Evolutionary conservation across 1,284 basidiomycete genomes (phyloP).

Genomic region (Moesziomyces globuligerus): DNA sequence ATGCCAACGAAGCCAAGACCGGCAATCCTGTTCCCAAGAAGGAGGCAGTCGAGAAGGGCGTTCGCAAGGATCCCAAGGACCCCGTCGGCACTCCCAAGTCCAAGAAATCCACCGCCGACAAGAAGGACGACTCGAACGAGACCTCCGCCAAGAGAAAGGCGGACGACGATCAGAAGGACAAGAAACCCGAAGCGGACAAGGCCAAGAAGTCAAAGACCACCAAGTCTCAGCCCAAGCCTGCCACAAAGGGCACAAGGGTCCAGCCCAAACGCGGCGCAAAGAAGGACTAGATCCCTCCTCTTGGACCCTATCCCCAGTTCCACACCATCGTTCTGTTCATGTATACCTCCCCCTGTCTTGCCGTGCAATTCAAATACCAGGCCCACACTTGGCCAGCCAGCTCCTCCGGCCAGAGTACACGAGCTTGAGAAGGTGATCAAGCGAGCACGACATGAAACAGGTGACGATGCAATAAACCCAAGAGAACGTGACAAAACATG

Average conservation of each 20-base stretch:
- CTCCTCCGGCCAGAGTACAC: too few species aligned
- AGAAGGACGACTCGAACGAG: constrained; percentile 8
- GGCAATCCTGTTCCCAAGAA: constrained; percentile 68
- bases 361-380: neutral
- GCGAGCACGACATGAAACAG: neutral
- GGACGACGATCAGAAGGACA: neutral
- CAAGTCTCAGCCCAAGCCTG: constrained; percentile 28
- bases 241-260: constrained; percentile 5
- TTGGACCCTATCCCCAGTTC: too few species aligned
- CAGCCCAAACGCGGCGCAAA: neutral
- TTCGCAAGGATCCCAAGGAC: constrained; percentile 38
- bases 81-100: constrained; percentile 32
- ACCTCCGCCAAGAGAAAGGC: constrained; percentile 7
- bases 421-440: too few species aligned
- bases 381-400: too few species aligned
- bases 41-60: constrained; percentile 48
- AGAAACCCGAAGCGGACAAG: constrained; percentile 10
- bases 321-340: neutral
- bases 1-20: constrained; percentile 69
- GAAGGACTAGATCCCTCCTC: neutral
- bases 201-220: constrained; percentile 15
- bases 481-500: neutral
- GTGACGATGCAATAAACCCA: neutral
- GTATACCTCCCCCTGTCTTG: neutral
- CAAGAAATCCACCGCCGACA: constrained; percentile 6